Evolutionary conservation across 2,329 filamentous ascomycete genomes (phyloP).

Genomic region (Trichoderma sp.): DNA sequence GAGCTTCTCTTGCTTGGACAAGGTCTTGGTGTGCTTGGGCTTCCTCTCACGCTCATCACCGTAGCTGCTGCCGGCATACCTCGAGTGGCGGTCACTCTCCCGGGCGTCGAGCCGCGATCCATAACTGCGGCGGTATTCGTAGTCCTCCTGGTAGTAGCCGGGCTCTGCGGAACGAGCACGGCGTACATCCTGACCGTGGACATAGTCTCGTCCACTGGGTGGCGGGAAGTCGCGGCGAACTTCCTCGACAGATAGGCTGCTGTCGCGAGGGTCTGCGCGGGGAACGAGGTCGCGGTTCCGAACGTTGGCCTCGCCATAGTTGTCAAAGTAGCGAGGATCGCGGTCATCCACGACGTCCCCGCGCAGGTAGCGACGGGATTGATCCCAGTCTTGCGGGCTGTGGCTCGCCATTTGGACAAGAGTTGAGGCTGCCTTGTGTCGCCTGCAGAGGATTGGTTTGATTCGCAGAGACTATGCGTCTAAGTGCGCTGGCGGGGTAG

Average conservation of each 20-base stretch:
- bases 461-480: not conserved
- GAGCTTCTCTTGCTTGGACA: conserved; percentile 64
- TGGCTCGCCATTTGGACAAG: conserved; percentile 42
- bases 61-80: conserved; percentile 45
- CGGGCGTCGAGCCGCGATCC: conserved; percentile 44
- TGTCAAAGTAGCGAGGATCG: conserved; percentile 53
- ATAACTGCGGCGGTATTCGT: conserved; percentile 48
- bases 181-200: conserved; percentile 45
- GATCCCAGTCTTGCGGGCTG: conserved; percentile 52
- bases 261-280: conserved; percentile 55
- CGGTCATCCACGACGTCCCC: conserved; percentile 52
- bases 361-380: conserved; percentile 49
- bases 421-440: not conserved
- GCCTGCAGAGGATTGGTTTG: not conserved
- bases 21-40: conserved; percentile 34
- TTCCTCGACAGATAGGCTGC: conserved; percentile 74
- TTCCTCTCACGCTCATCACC: conserved; percentile 49
- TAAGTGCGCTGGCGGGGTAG: conserved; percentile 16
- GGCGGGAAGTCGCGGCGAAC: conserved; percentile 81
- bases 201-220: conserved; percentile 46
- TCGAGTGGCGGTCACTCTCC: conserved; percentile 38
- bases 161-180: conserved; percentile 64
- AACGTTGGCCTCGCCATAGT: conserved; percentile 38
- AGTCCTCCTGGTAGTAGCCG: conserved; percentile 54
- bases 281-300: conserved; percentile 54